phyloP scores from a whole-genome alignment of 2,329 filamentous ascomycete genomes.

The Aspergillus tubingensis region DNA sequence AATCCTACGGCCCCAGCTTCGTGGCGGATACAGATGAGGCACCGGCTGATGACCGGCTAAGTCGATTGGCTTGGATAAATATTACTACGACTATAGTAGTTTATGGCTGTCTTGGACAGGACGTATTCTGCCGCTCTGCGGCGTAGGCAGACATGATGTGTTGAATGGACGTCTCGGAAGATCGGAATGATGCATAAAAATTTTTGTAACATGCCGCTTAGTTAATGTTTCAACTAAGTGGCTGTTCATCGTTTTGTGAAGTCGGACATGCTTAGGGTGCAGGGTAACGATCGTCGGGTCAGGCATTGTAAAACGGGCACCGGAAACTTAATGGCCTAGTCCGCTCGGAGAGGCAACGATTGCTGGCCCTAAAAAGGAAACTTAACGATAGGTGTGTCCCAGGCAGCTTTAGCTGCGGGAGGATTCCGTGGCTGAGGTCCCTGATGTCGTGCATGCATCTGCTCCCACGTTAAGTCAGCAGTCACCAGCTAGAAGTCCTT shows the following conservation, averaged over 20 bases:
- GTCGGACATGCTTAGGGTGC: not conserved
- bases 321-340: constrained; percentile 7
- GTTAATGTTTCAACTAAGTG: not conserved
- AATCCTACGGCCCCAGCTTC: constrained; percentile 9
- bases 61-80: not conserved
- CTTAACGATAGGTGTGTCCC: not conserved
- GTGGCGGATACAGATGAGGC: constrained; percentile 4
- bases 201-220: not conserved
- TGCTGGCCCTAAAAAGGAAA: constrained; percentile 6
- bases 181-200: not conserved
- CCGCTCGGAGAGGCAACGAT: constrained; percentile 10
- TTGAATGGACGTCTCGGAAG: not conserved
- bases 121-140: too few relatives aligned
- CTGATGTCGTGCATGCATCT: not conserved
- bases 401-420: constrained; percentile 14
- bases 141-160: not conserved
- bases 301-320: not conserved
- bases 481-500: not conserved
- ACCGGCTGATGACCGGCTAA: not conserved
- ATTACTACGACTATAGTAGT: too few relatives aligned
- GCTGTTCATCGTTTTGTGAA: not conserved
- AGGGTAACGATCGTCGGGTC: constrained; percentile 8
- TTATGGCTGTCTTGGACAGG: too few relatives aligned
- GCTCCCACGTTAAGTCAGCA: not conserved
- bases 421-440: constrained; percentile 8